phyloP scores from a whole-genome alignment of 768 basidiomycete genomes.

The Lactarius evosmus region DNA sequence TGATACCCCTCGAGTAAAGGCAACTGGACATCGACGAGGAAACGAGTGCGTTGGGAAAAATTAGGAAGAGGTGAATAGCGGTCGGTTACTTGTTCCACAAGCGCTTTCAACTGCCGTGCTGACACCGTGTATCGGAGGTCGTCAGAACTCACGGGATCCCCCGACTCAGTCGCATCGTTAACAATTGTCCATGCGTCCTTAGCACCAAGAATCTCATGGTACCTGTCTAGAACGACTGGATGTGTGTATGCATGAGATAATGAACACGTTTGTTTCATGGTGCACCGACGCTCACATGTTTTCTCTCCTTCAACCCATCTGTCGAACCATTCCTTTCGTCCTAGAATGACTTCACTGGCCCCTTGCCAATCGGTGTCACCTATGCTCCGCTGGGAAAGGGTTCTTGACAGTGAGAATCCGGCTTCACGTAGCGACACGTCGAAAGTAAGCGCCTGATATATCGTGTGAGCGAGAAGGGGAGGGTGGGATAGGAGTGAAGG shows the following conservation, averaged over 20 bases:
- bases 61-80: slow-evolving; percentile 88
- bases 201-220: slow-evolving; percentile 75
- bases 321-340: slow-evolving; percentile 84
- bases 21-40: slow-evolving; percentile 81
- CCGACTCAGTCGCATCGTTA: slow-evolving; percentile 53
- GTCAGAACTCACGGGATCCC: slow-evolving; percentile 6
- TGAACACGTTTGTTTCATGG: background rate
- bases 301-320: slow-evolving; percentile 89
- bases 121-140: slow-evolving; percentile 75
- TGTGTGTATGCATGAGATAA: background rate
- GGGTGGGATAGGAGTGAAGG: slow-evolving; percentile 74
- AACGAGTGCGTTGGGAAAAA: slow-evolving; percentile 72
- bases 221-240: slow-evolving; percentile 84
- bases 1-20: slow-evolving; percentile 79
- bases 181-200: slow-evolving; percentile 83
- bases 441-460: slow-evolving; percentile 88
- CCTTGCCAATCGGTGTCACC: slow-evolving; percentile 59
- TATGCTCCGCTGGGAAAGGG: slow-evolving; percentile 39
- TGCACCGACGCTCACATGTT: slow-evolving; percentile 57
- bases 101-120: slow-evolving; percentile 74
- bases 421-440: slow-evolving; percentile 74
- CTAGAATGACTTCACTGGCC: slow-evolving; percentile 76
- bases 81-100: slow-evolving; percentile 92
- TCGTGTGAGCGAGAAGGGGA: slow-evolving; percentile 88
- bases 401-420: slow-evolving; percentile 62